Percentiles rank a stretch among this genome's conserved stretches.
phyloP scores from a whole-genome alignment of 1,284 basidiomycete genomes.

The Ustilago xerochloae region DNA sequence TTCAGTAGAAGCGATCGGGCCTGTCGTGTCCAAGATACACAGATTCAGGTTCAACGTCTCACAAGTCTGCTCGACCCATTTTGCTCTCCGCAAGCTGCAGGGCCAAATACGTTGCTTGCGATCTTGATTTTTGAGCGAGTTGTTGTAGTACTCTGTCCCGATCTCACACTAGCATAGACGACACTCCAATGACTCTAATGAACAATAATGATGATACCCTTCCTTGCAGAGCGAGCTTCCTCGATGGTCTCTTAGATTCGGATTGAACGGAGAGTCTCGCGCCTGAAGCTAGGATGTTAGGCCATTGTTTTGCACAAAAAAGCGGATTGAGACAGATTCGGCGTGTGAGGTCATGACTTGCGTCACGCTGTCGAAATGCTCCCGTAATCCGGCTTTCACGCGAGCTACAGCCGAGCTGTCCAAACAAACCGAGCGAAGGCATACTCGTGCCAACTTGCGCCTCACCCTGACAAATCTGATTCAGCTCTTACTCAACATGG shows the following conservation, averaged over 20 bases:
- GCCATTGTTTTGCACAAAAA: neutral
- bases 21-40: slow-evolving; percentile 4
- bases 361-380: slow-evolving; percentile 11
- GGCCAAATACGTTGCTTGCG: slow-evolving; percentile 47
- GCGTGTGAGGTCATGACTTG: slow-evolving; percentile 20
- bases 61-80: slow-evolving; percentile 41
- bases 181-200: neutral
- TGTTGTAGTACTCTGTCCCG: slow-evolving; percentile 34
- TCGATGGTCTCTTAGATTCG: neutral
- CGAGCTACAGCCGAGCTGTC: slow-evolving; percentile 30
- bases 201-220: slow-evolving; percentile 11
- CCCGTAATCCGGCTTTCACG: slow-evolving; percentile 41
- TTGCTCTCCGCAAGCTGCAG: slow-evolving; percentile 49
- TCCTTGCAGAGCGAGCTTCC: neutral
- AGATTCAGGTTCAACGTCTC: slow-evolving; percentile 26
- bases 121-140: slow-evolving; percentile 47
- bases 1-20: slow-evolving; percentile 10
- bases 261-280: too few relatives aligned
- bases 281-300: neutral
- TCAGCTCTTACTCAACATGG: slow-evolving; percentile 7
- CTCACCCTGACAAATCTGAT: slow-evolving; percentile 10
- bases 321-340: neutral
- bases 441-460: neutral
- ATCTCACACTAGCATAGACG: slow-evolving; percentile 21
- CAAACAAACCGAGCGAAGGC: neutral